Percentiles rank a stretch among this genome's conserved stretches.
Conservation (phyloP, 345 rosid genomes). For the Pistacia atlantica region DNA sequence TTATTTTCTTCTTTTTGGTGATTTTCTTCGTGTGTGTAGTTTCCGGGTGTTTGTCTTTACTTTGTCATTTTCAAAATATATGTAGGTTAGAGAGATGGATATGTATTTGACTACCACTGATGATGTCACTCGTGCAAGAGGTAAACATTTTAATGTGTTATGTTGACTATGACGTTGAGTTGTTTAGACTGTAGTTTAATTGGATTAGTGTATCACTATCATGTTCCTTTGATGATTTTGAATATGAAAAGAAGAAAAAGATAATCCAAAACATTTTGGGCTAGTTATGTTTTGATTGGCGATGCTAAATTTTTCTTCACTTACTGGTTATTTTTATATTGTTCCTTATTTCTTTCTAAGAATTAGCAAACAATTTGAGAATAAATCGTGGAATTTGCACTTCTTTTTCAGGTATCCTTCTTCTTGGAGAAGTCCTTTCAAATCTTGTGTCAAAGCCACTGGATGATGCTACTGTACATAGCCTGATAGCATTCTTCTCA, state of each 20-base stretch:
- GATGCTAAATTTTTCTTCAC: background rate
- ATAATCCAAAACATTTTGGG: too few relatives aligned
- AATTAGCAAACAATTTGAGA: background rate
- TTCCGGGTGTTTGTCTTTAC: constrained; percentile 10
- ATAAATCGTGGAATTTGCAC: constrained; percentile 7
- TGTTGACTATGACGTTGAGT: background rate
- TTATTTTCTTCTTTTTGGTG: background rate
- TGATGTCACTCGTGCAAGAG: constrained; percentile 68
- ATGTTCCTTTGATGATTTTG: background rate
- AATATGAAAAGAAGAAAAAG: background rate
- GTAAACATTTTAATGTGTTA: constrained; percentile 29
- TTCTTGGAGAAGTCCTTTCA: constrained; percentile 70
- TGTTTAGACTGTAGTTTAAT: background rate
- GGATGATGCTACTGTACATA: constrained; percentile 53
- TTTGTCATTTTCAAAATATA: background rate
- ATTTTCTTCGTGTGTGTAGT: background rate
- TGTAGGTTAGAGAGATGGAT: constrained; percentile 81
- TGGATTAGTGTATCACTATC: background rate
- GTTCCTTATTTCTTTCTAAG: background rate
- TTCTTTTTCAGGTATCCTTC: constrained; percentile 63
- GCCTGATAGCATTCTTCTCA: constrained; percentile 63
- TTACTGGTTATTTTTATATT: background rate
- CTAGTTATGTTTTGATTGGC: background rate
- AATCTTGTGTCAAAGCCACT: constrained; percentile 58
- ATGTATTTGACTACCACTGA: constrained; percentile 82